Evolutionary conservation across 2,329 filamentous ascomycete genomes (phyloP).

Genomic region (Microsporum canis): DNA sequence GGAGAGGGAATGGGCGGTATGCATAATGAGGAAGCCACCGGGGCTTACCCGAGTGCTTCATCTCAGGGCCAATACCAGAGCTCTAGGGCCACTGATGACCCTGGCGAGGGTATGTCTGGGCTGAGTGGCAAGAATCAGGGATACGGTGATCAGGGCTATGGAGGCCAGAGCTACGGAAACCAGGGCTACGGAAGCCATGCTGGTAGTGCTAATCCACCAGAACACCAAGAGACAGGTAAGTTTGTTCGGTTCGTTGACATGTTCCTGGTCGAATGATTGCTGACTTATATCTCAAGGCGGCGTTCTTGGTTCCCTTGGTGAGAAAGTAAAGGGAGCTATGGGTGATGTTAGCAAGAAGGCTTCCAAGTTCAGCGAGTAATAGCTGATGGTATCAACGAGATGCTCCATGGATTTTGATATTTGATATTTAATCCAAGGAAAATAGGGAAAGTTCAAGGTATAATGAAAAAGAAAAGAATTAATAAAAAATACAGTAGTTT

Average conservation of each 20-base stretch:
- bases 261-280: not conserved
- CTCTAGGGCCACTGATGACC: not conserved
- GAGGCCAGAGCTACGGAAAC: not conserved
- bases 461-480: not conserved
- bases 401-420: too few relatives aligned
- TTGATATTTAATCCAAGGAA: too few relatives aligned
- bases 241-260: not conserved
- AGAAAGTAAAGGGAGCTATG: slow-evolving; percentile 8
- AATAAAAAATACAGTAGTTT: not conserved
- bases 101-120: not conserved
- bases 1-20: not conserved
- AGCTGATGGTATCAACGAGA: not conserved
- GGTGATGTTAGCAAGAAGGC: slow-evolving; percentile 3
- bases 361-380: not conserved
- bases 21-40: not conserved
- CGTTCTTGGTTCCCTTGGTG: slow-evolving; percentile 3
- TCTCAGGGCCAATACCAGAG: not conserved
- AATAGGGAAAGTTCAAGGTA: too few relatives aligned
- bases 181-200: not conserved
- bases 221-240: not conserved
- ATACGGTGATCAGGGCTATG: not conserved
- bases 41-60: not conserved
- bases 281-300: slow-evolving; percentile 2
- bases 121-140: not conserved
- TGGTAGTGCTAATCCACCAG: not conserved